phyloP scores from a whole-genome alignment of 2,329 filamentous ascomycete genomes.

The Hymenoscyphus fructigenus region DNA sequence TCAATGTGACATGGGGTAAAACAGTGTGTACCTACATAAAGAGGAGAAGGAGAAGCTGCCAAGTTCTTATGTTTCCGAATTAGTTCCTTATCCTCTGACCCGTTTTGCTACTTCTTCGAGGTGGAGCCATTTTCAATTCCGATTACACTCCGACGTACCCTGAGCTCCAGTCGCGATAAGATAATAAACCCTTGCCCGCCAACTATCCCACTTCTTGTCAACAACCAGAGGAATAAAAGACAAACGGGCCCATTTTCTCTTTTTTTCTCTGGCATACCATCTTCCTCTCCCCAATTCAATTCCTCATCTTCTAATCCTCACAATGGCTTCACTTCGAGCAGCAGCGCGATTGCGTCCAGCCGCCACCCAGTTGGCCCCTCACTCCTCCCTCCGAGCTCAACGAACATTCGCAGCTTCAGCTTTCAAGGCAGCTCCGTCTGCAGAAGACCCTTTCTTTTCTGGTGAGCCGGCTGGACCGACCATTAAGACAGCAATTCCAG shows the following conservation, averaged over 20 bases:
- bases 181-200: background rate
- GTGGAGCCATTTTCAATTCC: slow-evolving; percentile 1
- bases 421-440: slow-evolving; percentile 19
- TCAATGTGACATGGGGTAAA: background rate
- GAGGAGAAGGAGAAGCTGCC: background rate
- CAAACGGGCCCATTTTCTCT: background rate
- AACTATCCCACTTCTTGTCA: slow-evolving; percentile 5
- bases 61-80: background rate
- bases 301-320: background rate
- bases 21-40: background rate
- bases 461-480: slow-evolving; percentile 34
- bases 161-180: background rate
- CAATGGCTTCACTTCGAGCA: slow-evolving; percentile 36
- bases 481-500: slow-evolving; percentile 41
- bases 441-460: slow-evolving; percentile 33
- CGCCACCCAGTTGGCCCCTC: slow-evolving; percentile 19
- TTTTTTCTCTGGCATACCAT: background rate
- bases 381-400: slow-evolving; percentile 15
- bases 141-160: background rate
- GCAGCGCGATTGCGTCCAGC: slow-evolving; percentile 33
- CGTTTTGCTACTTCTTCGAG: background rate
- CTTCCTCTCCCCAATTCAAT: slow-evolving; percentile 4
- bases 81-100: background rate
- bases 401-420: slow-evolving; percentile 28
- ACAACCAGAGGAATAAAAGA: slow-evolving; percentile 3